These are phyloP conservation scores for Suillus subaureus DNA, from an alignment of 768 basidiomycete species.

Conservation along the genomic window DNA sequence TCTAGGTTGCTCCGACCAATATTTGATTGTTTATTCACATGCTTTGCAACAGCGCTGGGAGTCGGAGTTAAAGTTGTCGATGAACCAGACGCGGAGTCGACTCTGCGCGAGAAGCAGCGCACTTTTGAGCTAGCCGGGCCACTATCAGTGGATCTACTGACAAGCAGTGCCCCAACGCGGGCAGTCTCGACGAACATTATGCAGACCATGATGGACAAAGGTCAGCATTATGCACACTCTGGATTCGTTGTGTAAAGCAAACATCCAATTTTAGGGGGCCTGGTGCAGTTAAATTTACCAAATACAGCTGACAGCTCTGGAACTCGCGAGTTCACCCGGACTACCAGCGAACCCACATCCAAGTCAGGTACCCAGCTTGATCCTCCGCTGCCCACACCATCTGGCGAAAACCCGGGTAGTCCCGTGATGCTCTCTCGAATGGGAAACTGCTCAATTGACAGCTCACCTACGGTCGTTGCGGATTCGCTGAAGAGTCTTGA, in stretches of 20 bases:
- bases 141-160: slow-evolving; percentile 27
- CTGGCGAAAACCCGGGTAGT: slow-evolving; percentile 2
- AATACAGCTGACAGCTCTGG: slow-evolving; percentile 35
- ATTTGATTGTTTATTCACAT: slow-evolving; percentile 11
- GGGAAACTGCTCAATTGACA: slow-evolving; percentile 8
- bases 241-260: slow-evolving; percentile 1
- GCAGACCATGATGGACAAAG: slow-evolving; percentile 70
- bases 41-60: slow-evolving; percentile 50
- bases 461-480: slow-evolving; percentile 9
- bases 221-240: slow-evolving; percentile 26
- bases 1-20: neutral
- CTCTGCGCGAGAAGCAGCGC: slow-evolving; percentile 21
- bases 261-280: slow-evolving; percentile 43
- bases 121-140: slow-evolving; percentile 27
- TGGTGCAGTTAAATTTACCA: slow-evolving; percentile 56
- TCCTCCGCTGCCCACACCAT: slow-evolving; percentile 20
- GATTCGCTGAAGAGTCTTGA: slow-evolving; percentile 9
- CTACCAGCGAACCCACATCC: slow-evolving; percentile 42
- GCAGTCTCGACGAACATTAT: slow-evolving; percentile 42
- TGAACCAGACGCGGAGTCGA: slow-evolving; percentile 26
- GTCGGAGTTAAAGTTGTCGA: slow-evolving; percentile 58
- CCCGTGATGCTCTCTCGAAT: neutral
- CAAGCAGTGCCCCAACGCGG: slow-evolving; percentile 15
- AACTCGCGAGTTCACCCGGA: slow-evolving; percentile 42
- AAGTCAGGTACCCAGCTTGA: slow-evolving; percentile 34